phyloP scores from a whole-genome alignment of 2,329 filamentous ascomycete species.

The Metarhizium rileyi region DNA sequence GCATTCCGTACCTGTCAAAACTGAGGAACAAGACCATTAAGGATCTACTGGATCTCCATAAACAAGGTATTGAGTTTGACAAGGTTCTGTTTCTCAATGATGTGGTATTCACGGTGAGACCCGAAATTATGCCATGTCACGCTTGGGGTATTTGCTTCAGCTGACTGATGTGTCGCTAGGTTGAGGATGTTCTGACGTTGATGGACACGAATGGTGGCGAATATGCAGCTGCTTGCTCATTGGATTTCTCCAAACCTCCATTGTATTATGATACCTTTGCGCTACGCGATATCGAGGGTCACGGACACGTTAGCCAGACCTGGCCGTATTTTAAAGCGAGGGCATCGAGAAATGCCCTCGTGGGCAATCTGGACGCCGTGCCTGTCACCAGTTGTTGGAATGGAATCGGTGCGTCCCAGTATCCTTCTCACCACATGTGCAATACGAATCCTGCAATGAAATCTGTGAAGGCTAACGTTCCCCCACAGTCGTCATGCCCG shows the following conservation, averaged over 20 bases:
- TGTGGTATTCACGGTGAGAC: slow-evolving; percentile 46
- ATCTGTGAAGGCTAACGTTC: neutral
- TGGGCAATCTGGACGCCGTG: slow-evolving; percentile 35
- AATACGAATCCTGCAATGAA: neutral
- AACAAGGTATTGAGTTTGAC: slow-evolving; percentile 43
- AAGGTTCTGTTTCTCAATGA: slow-evolving; percentile 55
- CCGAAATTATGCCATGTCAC: neutral
- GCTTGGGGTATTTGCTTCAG: neutral
- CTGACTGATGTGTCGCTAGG: slow-evolving; percentile 24
- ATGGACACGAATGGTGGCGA: slow-evolving; percentile 47
- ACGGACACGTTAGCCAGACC: slow-evolving; percentile 39
- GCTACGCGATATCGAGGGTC: slow-evolving; percentile 42
- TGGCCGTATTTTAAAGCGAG: slow-evolving; percentile 50
- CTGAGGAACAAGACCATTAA: slow-evolving; percentile 55
- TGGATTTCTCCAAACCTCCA: slow-evolving; percentile 47
- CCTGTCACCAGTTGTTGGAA: slow-evolving; percentile 38
- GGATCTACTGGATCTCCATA: slow-evolving; percentile 42
- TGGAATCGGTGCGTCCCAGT: slow-evolving; percentile 25
- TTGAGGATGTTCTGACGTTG: slow-evolving; percentile 44
- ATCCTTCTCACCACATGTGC: neutral
- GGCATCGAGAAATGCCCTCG: slow-evolving; percentile 42
- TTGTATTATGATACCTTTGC: slow-evolving; percentile 55
- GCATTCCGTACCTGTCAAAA: slow-evolving; percentile 59
- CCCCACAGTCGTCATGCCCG: slow-evolving; percentile 36
- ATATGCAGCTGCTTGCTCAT: slow-evolving; percentile 52